Conservation (phyloP, 345 rosid species). For the Rhizophora apiculata region DNA sequence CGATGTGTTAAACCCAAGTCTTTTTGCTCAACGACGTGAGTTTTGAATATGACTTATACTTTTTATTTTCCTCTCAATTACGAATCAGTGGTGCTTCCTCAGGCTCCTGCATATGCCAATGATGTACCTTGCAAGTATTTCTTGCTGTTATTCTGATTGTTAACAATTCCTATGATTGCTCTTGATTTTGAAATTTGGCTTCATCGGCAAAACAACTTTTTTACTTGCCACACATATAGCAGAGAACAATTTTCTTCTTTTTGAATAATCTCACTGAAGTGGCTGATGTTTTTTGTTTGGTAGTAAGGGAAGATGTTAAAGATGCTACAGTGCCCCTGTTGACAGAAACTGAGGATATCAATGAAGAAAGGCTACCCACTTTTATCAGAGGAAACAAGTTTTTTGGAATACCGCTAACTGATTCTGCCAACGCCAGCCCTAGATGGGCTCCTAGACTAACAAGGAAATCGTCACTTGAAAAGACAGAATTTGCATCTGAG, state of each 20-base stretch:
- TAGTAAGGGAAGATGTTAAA: conserved; percentile 42
- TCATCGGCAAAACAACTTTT: too few relatives aligned
- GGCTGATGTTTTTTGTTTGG: neutral
- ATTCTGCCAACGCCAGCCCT: conserved; percentile 64
- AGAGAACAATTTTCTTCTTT: too few relatives aligned
- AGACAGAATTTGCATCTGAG: conserved; percentile 44
- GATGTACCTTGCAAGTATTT: too few relatives aligned
- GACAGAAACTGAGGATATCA: conserved; percentile 39
- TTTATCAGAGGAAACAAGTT: conserved; percentile 58
- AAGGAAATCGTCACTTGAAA: conserved; percentile 53
- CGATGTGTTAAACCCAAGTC: conserved; percentile 18
- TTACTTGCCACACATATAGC: too few relatives aligned
- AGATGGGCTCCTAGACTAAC: conserved; percentile 42
- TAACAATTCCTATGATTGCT: too few relatives aligned
- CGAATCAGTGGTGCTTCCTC: neutral
- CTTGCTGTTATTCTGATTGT: too few relatives aligned
- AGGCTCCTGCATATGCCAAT: neutral
- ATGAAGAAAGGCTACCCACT: conserved; percentile 48
- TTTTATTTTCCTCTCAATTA: neutral
- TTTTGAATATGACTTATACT: neutral
- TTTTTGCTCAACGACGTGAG: conserved; percentile 33
- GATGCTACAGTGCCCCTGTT: conserved; percentile 36
- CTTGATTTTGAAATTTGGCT: too few relatives aligned
- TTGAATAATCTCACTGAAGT: neutral
- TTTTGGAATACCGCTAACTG: conserved; percentile 67